Percentiles rank a stretch among this genome's conserved stretches.
phyloP scores from a whole-genome alignment of 495 filamentous ascomycete genomes.

The Daldinia concentrica region DNA sequence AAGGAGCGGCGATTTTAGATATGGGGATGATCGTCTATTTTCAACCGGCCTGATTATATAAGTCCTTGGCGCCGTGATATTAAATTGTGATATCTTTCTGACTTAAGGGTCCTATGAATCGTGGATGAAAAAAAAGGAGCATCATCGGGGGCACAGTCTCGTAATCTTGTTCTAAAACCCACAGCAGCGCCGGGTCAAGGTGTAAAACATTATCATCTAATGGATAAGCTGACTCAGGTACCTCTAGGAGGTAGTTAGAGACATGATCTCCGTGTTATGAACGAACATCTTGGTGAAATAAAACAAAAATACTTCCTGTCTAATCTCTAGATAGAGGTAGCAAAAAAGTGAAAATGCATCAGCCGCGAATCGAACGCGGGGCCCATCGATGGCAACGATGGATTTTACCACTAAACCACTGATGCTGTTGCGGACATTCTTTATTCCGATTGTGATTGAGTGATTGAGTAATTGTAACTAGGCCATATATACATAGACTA shows the following conservation, averaged over 20 bases:
- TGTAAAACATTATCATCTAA: too few relatives aligned
- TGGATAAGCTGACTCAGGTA: too few relatives aligned
- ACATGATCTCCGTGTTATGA: not conserved
- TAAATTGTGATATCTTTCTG: not conserved
- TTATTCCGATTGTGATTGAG: not conserved
- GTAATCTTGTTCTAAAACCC: too few relatives aligned
- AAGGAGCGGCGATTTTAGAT: slow-evolving; percentile 3
- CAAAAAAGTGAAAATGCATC: slow-evolving; percentile 45
- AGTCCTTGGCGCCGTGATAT: not conserved
- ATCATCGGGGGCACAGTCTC: too few relatives aligned
- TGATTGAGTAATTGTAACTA: not conserved
- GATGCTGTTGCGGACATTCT: slow-evolving; percentile 32
- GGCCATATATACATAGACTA: not conserved
- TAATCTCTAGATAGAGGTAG: not conserved
- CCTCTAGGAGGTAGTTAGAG: too few relatives aligned
- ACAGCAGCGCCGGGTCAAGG: too few relatives aligned
- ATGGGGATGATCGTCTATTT: slow-evolving; percentile 8
- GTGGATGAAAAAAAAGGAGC: not conserved
- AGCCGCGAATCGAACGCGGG: slow-evolving; percentile 63
- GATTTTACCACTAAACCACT: slow-evolving; percentile 65
- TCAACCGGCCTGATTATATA: not conserved
- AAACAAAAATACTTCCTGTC: not conserved
- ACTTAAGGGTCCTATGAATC: not conserved
- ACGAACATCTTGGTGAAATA: not conserved
- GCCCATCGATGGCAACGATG: slow-evolving; percentile 64